Conservation (phyloP, 2,329 filamentous ascomycete genomes). For the Phialophora verrucosa region DNA sequence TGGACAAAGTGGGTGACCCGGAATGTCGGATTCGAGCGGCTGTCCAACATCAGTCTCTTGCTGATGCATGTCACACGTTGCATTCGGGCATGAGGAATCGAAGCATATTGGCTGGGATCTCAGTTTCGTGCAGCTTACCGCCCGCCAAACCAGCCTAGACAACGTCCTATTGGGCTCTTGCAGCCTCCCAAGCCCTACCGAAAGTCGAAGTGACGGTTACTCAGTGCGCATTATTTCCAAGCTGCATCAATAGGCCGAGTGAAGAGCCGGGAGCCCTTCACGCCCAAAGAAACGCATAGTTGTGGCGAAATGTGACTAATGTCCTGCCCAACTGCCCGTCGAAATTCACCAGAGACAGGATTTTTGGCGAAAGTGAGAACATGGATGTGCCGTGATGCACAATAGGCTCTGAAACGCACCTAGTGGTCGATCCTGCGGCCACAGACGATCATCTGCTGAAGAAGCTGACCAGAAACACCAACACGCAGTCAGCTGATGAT, state of each 20-base stretch:
- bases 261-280: neutral
- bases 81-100: slow-evolving; percentile 19
- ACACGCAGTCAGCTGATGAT: slow-evolving; percentile 6
- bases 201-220: slow-evolving; percentile 29
- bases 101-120: slow-evolving; percentile 11
- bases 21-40: slow-evolving; percentile 27
- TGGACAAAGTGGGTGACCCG: slow-evolving; percentile 13
- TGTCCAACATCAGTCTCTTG: slow-evolving; percentile 28
- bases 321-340: neutral
- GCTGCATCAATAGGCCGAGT: slow-evolving; percentile 15
- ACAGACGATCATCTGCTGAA: slow-evolving; percentile 9
- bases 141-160: slow-evolving; percentile 18
- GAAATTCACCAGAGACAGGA: slow-evolving; percentile 16
- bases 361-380: neutral
- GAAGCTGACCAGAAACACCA: slow-evolving; percentile 7
- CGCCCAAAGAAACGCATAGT: neutral
- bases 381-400: neutral
- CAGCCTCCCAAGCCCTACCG: slow-evolving; percentile 6
- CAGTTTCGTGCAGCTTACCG: slow-evolving; percentile 14
- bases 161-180: slow-evolving; percentile 8
- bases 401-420: slow-evolving; percentile 25
- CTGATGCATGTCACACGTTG: slow-evolving; percentile 29
- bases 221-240: slow-evolving; percentile 22
- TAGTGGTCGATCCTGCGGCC: slow-evolving; percentile 27
- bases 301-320: neutral